Conservation (phyloP, 495 filamentous ascomycete species). For the Aspergillus diversus region DNA sequence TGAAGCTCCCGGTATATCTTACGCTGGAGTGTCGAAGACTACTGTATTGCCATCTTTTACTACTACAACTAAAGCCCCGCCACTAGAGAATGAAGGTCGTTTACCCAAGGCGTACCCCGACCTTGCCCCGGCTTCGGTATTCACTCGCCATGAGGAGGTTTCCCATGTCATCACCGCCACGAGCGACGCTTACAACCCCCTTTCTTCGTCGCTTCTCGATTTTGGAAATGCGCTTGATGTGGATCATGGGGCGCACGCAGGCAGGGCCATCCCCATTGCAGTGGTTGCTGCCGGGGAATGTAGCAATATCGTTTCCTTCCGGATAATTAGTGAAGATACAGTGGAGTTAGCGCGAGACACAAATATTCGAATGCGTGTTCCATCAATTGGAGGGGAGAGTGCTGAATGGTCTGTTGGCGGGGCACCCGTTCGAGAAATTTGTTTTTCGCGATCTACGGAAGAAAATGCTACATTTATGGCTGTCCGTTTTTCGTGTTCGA, state of each 20-base stretch:
- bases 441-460: conserved; percentile 58
- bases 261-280: conserved; percentile 45
- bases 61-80: conserved; percentile 20
- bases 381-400: conserved; percentile 45
- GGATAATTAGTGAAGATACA: conserved; percentile 38
- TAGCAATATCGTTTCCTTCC: conserved; percentile 46
- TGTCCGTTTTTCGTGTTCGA: conserved; percentile 59
- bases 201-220: conserved; percentile 44
- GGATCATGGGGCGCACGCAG: conserved; percentile 31
- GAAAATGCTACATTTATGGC: conserved; percentile 61
- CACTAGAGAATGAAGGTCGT: conserved; percentile 24
- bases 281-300: conserved; percentile 48
- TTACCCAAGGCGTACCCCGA: conserved; percentile 42
- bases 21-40: conserved; percentile 40
- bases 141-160: conserved; percentile 33
- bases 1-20: conserved; percentile 32
- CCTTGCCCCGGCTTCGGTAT: conserved; percentile 39
- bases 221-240: conserved; percentile 45
- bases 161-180: conserved; percentile 36
- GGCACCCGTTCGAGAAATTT: conserved; percentile 66
- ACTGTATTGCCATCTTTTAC: conserved; percentile 31
- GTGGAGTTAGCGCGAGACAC: conserved; percentile 32
- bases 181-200: conserved; percentile 41
- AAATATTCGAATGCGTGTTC: conserved; percentile 27
- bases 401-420: conserved; percentile 60